Evolutionary conservation across 495 filamentous ascomycete species (phyloP).

Genomic region (Bryoglossum gracile): DNA sequence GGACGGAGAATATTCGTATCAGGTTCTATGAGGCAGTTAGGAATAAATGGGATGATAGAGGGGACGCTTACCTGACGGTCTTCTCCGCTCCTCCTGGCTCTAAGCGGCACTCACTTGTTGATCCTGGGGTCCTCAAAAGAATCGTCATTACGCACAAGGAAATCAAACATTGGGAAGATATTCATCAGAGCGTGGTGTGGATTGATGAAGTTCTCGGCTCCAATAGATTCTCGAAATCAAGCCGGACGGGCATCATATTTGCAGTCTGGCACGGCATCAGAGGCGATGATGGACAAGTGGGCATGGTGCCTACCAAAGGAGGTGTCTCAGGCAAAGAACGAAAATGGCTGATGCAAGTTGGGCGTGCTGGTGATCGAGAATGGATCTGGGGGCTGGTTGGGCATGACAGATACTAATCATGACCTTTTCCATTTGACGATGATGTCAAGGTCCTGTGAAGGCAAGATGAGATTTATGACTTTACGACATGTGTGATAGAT

Average conservation of each 20-base stretch:
- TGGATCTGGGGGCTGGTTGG: slow-evolving; percentile 15
- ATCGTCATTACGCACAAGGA: slow-evolving; percentile 57
- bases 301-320: slow-evolving; percentile 58
- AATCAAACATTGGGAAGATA: not conserved
- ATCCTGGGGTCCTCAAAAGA: slow-evolving; percentile 66
- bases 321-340: slow-evolving; percentile 63
- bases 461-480: too few relatives aligned
- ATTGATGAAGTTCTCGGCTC: slow-evolving; percentile 80
- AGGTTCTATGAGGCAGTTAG: slow-evolving; percentile 74
- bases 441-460: not conserved
- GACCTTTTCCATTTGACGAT: not conserved
- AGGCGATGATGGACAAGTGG: slow-evolving; percentile 60
- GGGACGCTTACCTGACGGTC: slow-evolving; percentile 74
- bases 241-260: slow-evolving; percentile 74
- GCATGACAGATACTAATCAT: not conserved
- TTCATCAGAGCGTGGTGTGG: slow-evolving; percentile 39
- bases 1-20: slow-evolving; percentile 70
- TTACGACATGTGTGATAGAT: too few relatives aligned
- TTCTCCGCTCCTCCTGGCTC: slow-evolving; percentile 57
- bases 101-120: slow-evolving; percentile 39
- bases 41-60: slow-evolving; percentile 81
- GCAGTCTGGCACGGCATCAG: slow-evolving; percentile 78
- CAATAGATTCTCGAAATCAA: slow-evolving; percentile 77
- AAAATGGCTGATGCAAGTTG: slow-evolving; percentile 67
- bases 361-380: slow-evolving; percentile 5